These are phyloP conservation scores for Priceomyces fermenticarens DNA, from an alignment of 805 yeast species.

Conservation along the genomic window DNA sequence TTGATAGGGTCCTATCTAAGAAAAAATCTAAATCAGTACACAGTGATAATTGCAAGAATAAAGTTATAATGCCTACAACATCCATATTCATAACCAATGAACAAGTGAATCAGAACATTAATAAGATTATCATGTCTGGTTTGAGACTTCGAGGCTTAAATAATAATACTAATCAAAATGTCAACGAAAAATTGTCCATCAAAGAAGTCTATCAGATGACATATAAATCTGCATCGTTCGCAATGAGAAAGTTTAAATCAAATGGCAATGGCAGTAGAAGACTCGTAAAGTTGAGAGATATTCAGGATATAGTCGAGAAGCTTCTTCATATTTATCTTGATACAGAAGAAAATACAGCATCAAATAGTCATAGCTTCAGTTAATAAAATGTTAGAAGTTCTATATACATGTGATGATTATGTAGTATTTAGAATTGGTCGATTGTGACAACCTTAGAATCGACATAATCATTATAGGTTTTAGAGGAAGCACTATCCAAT, in stretches of 20 bases:
- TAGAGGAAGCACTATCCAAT: constrained; percentile 30
- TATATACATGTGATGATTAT: constrained; percentile 7
- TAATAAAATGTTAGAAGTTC: background rate
- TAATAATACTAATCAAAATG: constrained; percentile 14
- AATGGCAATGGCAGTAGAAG: constrained; percentile 16
- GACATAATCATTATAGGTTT: constrained; percentile 12
- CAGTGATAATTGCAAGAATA: too few species aligned
- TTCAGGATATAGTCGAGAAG: constrained; percentile 40
- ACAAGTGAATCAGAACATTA: constrained; percentile 31
- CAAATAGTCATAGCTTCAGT: constrained; percentile 1
- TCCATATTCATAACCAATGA: constrained; percentile 20
- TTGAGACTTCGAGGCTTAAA: constrained; percentile 39
- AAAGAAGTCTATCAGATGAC: constrained; percentile 43
- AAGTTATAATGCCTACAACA: constrained; percentile 14
- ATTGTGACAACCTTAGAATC: constrained; percentile 16
- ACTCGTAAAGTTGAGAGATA: constrained; percentile 22
- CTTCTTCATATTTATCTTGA: constrained; percentile 37
- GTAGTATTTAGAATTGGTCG: constrained; percentile 17
- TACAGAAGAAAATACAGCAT: constrained; percentile 13
- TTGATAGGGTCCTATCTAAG: constrained; percentile 34
- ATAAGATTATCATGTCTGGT: constrained; percentile 37
- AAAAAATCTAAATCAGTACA: constrained; percentile 14
- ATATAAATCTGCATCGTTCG: constrained; percentile 33
- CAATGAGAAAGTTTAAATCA: constrained; percentile 35
- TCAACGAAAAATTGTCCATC: constrained; percentile 33